These are phyloP conservation scores for Penicillium sp. DNA, from an alignment of 2,329 filamentous ascomycete genomes.

Conservation along the genomic window DNA sequence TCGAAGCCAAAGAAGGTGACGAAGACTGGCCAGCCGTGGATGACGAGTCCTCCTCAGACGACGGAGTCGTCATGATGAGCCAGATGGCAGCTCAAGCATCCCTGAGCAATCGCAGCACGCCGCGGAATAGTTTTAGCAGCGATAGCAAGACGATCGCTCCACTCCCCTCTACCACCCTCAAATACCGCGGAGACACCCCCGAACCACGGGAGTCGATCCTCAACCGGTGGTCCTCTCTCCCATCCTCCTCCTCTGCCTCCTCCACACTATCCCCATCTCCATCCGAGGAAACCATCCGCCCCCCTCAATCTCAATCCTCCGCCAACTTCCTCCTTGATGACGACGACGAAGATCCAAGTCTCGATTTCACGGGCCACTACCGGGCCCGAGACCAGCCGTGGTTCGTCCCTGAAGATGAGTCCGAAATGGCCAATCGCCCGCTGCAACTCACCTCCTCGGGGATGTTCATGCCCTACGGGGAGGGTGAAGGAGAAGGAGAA, in stretches of 20 bases:
- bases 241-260: constrained; percentile 42
- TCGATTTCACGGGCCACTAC: constrained; percentile 43
- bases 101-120: constrained; percentile 57
- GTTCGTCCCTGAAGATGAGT: constrained; percentile 51
- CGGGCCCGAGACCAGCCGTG: constrained; percentile 29
- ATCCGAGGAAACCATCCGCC: constrained; percentile 80
- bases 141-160: constrained; percentile 88
- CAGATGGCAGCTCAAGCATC: constrained; percentile 58
- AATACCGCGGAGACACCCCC: constrained; percentile 77
- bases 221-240: constrained; percentile 46
- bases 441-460: constrained; percentile 81
- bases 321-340: constrained; percentile 68
- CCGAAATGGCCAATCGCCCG: constrained; percentile 60
- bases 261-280: constrained; percentile 69
- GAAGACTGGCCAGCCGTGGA: constrained; percentile 46
- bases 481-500: constrained; percentile 68
- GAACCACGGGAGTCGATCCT: constrained; percentile 54
- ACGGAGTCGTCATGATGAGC: constrained; percentile 83
- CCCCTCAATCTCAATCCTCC: constrained; percentile 62
- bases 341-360: constrained; percentile 59
- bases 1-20: constrained; percentile 82
- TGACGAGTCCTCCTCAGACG: constrained; percentile 71
- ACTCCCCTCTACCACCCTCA: constrained; percentile 83
- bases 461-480: constrained; percentile 78
- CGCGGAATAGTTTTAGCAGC: constrained; percentile 58